Evolutionary conservation across 495 filamentous ascomycete genomes (phyloP).

Genomic region (Aspergillus wentii): DNA sequence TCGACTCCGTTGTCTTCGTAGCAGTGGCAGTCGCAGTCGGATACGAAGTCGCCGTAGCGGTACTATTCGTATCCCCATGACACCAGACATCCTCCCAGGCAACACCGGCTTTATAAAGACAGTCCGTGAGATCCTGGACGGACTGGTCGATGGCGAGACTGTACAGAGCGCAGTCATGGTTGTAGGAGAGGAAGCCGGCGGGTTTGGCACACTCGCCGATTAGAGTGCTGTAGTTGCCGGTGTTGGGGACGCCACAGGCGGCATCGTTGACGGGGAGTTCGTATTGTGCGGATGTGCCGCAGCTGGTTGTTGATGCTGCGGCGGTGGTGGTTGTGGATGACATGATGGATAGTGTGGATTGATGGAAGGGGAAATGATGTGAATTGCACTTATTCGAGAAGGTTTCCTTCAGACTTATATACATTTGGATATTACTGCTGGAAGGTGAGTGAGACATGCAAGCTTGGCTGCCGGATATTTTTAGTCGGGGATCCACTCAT

Average conservation of each 20-base stretch:
- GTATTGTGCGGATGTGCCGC: constrained; percentile 9
- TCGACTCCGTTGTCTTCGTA: neutral
- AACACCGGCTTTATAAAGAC: constrained; percentile 22
- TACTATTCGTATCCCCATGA: constrained; percentile 16
- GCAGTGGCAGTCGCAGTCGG: neutral
- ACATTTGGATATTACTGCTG: too few species aligned
- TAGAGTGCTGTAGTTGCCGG: constrained; percentile 5
- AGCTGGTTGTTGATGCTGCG: constrained; percentile 3
- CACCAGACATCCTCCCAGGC: constrained; percentile 26
- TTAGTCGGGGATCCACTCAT: too few species aligned
- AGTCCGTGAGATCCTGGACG: constrained; percentile 17
- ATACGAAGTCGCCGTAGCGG: constrained; percentile 17
- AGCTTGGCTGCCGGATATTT: too few species aligned
- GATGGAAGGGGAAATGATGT: too few species aligned
- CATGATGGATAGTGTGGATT: too few species aligned
- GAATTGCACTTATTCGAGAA: too few species aligned
- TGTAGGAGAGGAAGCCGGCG: constrained; percentile 10
- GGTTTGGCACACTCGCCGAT: constrained; percentile 9
- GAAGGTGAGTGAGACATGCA: too few species aligned
- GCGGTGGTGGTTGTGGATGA: constrained; percentile 2
- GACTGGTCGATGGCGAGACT: constrained; percentile 14
- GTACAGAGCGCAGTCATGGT: constrained; percentile 39
- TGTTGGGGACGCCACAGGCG: constrained; percentile 13
- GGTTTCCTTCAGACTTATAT: too few species aligned
- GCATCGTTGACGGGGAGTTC: constrained; percentile 16